Evolutionary conservation across 2,329 filamentous ascomycete species (phyloP).

Genomic region (Alternaria arbusti): DNA sequence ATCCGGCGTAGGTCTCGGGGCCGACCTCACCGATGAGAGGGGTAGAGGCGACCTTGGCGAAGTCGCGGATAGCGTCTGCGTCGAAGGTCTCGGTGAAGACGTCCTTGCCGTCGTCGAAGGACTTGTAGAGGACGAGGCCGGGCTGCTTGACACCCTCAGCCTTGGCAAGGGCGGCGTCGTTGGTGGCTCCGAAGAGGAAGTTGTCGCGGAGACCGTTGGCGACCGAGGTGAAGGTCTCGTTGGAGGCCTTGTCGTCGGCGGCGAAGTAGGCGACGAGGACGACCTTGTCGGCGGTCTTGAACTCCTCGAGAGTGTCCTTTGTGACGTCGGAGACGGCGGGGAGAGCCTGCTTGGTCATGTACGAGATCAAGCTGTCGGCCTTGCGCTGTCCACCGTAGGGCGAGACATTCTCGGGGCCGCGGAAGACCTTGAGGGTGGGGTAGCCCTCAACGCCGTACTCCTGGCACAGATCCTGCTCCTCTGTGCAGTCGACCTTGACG

Average conservation of each 20-base stretch:
- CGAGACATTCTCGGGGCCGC: conserved; percentile 78
- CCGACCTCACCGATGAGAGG: conserved; percentile 95
- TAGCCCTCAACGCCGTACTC: conserved; percentile 93
- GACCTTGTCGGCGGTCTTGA: conserved; percentile 98
- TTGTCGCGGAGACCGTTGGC: conserved; percentile 81
- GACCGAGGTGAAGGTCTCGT: conserved; percentile 80
- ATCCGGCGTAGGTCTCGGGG: conserved; percentile 92
- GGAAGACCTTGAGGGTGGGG: conserved; percentile 99
- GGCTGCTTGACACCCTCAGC: conserved; percentile 88
- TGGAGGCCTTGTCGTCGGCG: conserved; percentile 79
- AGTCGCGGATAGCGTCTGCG: conserved; percentile 77
- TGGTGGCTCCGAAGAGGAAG: conserved; percentile 90
- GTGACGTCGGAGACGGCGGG: conserved; percentile 86
- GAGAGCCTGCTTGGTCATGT: conserved; percentile 98
- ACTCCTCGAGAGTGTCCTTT: conserved; percentile 85
- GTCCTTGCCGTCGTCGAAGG: conserved; percentile 95
- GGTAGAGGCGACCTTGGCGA: conserved; percentile 83
- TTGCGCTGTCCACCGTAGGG: conserved; percentile 92
- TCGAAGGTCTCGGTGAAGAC: conserved; percentile 83
- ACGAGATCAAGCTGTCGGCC: conserved; percentile 75
- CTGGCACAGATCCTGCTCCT: conserved; percentile 90
- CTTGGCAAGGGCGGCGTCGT: conserved; percentile 83
- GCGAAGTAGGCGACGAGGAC: conserved; percentile 90
- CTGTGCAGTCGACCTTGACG: conserved; percentile 93
- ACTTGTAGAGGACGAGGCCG: conserved; percentile 92